Evolutionary conservation across 768 basidiomycete genomes (phyloP).

Genomic region (Lactarius pseudohatsudake): DNA sequence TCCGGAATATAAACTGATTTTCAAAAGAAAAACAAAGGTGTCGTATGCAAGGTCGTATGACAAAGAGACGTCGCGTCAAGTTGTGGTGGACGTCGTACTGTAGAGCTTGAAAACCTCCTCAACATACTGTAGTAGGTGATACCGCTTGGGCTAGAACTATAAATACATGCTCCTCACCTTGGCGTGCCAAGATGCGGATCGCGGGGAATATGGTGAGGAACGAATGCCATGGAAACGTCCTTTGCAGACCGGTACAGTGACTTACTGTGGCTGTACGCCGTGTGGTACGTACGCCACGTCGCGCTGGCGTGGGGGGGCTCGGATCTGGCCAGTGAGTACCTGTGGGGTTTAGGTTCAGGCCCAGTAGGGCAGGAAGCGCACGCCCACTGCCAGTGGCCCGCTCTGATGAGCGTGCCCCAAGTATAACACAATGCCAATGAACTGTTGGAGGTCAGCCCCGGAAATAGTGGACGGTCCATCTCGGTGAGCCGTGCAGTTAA

Average conservation of each 20-base stretch:
- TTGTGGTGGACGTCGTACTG: not conserved
- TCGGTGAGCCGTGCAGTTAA: not conserved
- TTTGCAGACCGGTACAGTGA: not conserved
- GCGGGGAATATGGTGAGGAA: not conserved
- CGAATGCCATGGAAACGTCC: no score
- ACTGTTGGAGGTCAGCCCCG: not conserved
- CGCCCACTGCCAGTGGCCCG: not conserved
- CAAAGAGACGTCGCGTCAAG: not conserved
- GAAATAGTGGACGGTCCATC: not conserved
- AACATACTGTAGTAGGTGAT: no score
- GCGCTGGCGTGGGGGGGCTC: no score
- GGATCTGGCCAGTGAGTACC: not conserved
- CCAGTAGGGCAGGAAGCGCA: not conserved
- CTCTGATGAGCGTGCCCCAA: not conserved
- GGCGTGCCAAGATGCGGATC: not conserved
- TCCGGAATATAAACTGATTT: no score
- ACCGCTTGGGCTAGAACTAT: no score
- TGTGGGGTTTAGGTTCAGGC: not conserved
- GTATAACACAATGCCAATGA: not conserved
- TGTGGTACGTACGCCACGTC: not conserved
- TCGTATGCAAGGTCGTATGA: not conserved
- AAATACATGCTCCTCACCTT: no score
- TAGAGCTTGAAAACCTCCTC: not conserved
- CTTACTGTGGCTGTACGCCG: not conserved
- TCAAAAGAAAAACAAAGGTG: no score